These are phyloP conservation scores for Mortierella sp. DNA, from an alignment of 371 early-diverging fungal genomes.

Conservation along the genomic window DNA sequence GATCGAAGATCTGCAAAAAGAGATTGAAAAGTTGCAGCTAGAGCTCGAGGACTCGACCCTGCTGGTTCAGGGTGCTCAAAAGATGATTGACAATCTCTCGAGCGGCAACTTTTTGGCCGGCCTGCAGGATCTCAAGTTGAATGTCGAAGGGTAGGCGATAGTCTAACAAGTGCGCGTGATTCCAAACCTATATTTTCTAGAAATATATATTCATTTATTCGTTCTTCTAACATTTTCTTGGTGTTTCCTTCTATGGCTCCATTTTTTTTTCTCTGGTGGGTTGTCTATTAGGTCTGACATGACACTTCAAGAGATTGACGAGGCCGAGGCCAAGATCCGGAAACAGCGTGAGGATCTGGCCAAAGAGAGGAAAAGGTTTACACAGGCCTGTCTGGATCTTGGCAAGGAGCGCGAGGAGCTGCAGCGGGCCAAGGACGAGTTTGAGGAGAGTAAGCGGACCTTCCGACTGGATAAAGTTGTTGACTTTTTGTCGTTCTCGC, in stretches of 20 bases:
- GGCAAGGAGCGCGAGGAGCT: slow-evolving; percentile 49
- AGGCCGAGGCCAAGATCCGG: slow-evolving; percentile 36
- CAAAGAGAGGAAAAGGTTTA: slow-evolving; percentile 47
- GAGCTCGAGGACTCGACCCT: slow-evolving; percentile 55
- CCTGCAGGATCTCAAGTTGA: slow-evolving; percentile 44
- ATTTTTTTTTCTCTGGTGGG: neutral
- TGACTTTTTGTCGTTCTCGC: slow-evolving; percentile 34
- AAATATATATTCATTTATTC: slow-evolving; percentile 2
- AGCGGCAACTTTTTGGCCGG: slow-evolving; percentile 45
- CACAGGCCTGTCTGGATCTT: slow-evolving; percentile 40
- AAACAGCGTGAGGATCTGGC: slow-evolving; percentile 45
- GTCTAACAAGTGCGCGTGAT: neutral
- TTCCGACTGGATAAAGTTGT: slow-evolving; percentile 46
- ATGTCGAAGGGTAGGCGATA: slow-evolving; percentile 37
- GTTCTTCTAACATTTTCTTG: neutral
- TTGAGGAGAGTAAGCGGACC: slow-evolving; percentile 50
- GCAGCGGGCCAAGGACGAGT: slow-evolving; percentile 21
- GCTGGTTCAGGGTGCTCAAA: slow-evolving; percentile 57
- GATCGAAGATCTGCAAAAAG: slow-evolving; percentile 41
- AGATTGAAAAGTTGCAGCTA: slow-evolving; percentile 41
- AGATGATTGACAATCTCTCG: slow-evolving; percentile 55
- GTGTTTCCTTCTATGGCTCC: neutral
- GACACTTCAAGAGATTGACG: slow-evolving; percentile 49
- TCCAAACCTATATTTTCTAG: neutral
- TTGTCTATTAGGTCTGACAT: slow-evolving; percentile 35